phyloP scores from a whole-genome alignment of 768 basidiomycete genomes.

The Boletus subparvulus region DNA sequence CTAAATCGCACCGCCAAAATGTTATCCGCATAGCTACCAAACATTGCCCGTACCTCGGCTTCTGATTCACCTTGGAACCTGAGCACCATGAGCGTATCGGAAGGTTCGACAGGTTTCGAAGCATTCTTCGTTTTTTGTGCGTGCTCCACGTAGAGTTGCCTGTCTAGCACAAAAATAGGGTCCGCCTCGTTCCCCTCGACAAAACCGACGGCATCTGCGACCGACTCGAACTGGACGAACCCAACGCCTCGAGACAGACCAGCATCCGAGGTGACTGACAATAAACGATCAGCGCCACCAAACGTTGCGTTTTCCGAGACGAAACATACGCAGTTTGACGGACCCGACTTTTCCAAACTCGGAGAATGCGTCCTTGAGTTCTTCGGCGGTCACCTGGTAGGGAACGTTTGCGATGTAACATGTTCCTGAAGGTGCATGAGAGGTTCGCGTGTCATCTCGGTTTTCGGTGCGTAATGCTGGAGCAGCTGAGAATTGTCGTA shows the following conservation, averaged over 20 bases:
- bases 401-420: conserved; percentile 57
- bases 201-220: conserved; percentile 39
- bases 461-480: conserved; percentile 5
- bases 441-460: background rate
- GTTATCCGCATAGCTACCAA: conserved; percentile 19
- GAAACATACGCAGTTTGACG: conserved; percentile 43
- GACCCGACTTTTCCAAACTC: conserved; percentile 42
- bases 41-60: conserved; percentile 24
- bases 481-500: conserved; percentile 23
- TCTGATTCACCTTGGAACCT: conserved; percentile 27
- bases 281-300: background rate
- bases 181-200: conserved; percentile 39
- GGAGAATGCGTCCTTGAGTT: conserved; percentile 42
- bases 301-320: background rate
- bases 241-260: conserved; percentile 46
- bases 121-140: conserved; percentile 18
- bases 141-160: conserved; percentile 44
- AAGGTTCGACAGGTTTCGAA: conserved; percentile 19
- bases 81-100: conserved; percentile 32
- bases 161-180: conserved; percentile 49
- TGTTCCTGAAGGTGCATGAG: conserved; percentile 33
- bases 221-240: conserved; percentile 43
- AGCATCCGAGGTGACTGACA: conserved; percentile 23
- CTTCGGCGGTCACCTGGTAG: conserved; percentile 41
- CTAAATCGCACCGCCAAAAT: conserved; percentile 33